Evolutionary conservation across 805 yeast species (phyloP).

Genomic region (Yarrowia deformans): DNA sequence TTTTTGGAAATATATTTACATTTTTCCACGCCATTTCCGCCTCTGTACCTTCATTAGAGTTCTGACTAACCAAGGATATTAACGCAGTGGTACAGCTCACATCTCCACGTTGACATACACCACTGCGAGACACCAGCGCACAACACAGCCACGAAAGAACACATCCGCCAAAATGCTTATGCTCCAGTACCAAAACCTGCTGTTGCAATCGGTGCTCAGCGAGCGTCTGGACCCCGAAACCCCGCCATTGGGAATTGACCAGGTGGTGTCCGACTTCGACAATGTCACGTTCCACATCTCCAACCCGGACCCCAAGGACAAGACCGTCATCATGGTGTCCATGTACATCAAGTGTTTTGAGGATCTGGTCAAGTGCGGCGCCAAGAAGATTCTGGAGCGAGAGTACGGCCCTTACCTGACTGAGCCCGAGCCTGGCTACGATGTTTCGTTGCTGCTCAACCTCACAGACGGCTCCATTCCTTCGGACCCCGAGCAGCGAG

Average conservation of each 20-base stretch:
- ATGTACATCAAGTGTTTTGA: slow-evolving; percentile 77
- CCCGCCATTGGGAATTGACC: slow-evolving; percentile 62
- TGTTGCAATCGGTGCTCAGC: slow-evolving; percentile 79
- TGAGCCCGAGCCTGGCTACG: slow-evolving; percentile 75
- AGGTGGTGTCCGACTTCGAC: slow-evolving; percentile 93
- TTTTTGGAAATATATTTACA: too few relatives aligned
- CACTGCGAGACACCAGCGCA: background rate
- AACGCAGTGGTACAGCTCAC: slow-evolving; percentile 30
- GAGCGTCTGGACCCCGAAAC: slow-evolving; percentile 66
- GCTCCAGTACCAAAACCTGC: slow-evolving; percentile 81
- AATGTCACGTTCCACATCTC: slow-evolving; percentile 93
- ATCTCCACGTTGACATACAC: slow-evolving; percentile 4
- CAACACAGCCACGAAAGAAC: background rate
- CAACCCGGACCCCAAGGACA: slow-evolving; percentile 70
- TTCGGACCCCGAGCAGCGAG: slow-evolving; percentile 56
- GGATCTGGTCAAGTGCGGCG: slow-evolving; percentile 73
- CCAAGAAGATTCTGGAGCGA: slow-evolving; percentile 53
- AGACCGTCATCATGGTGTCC: slow-evolving; percentile 68
- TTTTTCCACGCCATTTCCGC: background rate
- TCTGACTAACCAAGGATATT: slow-evolving; percentile 23
- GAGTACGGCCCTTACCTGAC: slow-evolving; percentile 60
- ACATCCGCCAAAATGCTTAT: slow-evolving; percentile 67
- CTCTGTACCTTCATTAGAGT: background rate
- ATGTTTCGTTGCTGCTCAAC: slow-evolving; percentile 77
- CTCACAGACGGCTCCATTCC: slow-evolving; percentile 53